phyloP scores from a whole-genome alignment of 495 filamentous ascomycete species.

The Tuber melanosporum region DNA sequence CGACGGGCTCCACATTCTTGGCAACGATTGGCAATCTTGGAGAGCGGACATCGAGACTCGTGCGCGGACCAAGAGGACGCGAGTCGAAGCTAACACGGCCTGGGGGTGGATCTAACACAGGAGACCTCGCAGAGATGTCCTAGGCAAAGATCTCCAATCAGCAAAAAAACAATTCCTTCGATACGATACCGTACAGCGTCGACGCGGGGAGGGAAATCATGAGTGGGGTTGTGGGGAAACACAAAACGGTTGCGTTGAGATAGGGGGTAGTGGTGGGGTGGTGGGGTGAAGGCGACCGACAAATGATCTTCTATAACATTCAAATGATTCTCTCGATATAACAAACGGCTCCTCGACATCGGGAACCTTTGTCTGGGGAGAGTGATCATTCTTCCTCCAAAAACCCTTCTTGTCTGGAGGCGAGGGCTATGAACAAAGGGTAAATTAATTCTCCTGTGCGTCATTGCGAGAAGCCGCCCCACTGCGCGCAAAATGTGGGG shows the following conservation, averaged over 20 bases:
- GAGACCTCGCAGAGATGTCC: conserved; percentile 91
- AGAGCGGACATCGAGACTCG: conserved; percentile 34
- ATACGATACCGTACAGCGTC: background rate
- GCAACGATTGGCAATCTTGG: conserved; percentile 30
- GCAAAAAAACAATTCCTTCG: conserved; percentile 21
- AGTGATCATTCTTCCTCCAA: conserved; percentile 69
- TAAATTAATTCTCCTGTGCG: conserved; percentile 16
- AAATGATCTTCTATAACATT: conserved; percentile 94
- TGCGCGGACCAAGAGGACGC: conserved; percentile 42
- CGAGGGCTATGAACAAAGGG: conserved; percentile 59
- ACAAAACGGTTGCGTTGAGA: background rate
- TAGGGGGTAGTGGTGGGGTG: background rate
- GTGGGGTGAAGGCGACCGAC: conserved; percentile 50
- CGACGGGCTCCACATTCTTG: conserved; percentile 36
- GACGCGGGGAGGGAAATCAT: conserved; percentile 5
- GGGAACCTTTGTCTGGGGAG: conserved; percentile 62
- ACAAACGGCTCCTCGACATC: conserved; percentile 80
- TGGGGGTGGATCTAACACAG: conserved; percentile 54
- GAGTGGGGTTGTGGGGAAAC: conserved; percentile 1
- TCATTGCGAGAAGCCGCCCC: background rate
- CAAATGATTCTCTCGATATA: conserved; percentile 95
- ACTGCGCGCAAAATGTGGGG: conserved; percentile 7
- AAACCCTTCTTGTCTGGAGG: conserved; percentile 78
- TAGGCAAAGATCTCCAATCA: conserved; percentile 42
- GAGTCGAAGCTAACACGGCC: conserved; percentile 77